These are phyloP conservation scores for Macrolepiota fuliginosa DNA, from an alignment of 768 basidiomycete species.

Conservation along the genomic window DNA sequence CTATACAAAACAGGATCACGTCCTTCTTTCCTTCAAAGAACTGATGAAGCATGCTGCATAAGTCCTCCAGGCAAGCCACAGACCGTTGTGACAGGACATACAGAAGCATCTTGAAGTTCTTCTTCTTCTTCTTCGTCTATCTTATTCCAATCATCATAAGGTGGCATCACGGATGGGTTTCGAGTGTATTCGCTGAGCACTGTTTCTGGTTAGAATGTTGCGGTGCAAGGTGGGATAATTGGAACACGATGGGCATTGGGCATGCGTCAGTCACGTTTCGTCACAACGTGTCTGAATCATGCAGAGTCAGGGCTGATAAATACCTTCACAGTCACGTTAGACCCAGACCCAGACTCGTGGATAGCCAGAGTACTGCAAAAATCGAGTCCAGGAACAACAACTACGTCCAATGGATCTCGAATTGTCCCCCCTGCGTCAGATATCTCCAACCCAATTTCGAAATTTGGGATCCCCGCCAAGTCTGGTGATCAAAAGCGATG, in stretches of 20 bases:
- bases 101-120: constrained; percentile 71
- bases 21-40: constrained; percentile 74
- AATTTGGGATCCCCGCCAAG: constrained; percentile 31
- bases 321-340: constrained; percentile 2
- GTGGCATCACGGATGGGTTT: constrained; percentile 43
- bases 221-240: neutral
- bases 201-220: neutral
- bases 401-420: neutral
- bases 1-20: constrained; percentile 93
- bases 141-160: constrained; percentile 80
- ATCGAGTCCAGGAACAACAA: neutral
- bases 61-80: neutral
- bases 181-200: neutral
- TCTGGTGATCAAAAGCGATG: constrained; percentile 67
- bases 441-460: constrained; percentile 20
- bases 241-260: neutral
- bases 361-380: neutral
- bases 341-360: neutral
- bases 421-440: constrained; percentile 23
- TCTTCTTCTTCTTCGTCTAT: constrained; percentile 82
- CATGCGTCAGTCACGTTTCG: constrained; percentile 1
- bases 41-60: constrained; percentile 30
- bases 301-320: constrained; percentile 1
- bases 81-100: constrained; percentile 24
- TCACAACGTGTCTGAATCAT: neutral